Evolutionary conservation across 1,284 basidiomycete genomes (phyloP), one percentile per base, ranked within the genome.

Genomic region (Flammula alnicola): DNA sequence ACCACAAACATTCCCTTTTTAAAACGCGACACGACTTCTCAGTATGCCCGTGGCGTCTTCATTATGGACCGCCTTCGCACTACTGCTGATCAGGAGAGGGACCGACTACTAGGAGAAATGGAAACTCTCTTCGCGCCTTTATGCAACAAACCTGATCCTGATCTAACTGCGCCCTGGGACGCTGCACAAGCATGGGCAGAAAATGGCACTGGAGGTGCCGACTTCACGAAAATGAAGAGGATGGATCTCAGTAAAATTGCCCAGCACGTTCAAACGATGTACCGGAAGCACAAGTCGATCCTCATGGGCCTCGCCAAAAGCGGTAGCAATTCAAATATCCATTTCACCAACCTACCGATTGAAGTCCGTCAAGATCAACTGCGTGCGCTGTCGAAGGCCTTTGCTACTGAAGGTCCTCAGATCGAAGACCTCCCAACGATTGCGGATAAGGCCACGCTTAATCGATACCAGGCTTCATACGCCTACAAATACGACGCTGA

Each of bases 381-480:
- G 7, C 63, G 68, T 12, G 33, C 44, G 4, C 36, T 62, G 2
- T 70, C 68, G 4, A 56, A 52, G 40, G 46, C 43, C 3, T 67
- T 68, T 36, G 42, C 50, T 3, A 52, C 59, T 8, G 26, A 49
- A 17, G 51, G 47, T 6, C 67, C 66, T 5, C 29, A 49, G 8
- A 45, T 58, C 3, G 51, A 55, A 5, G 55, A 62, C 6, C 40
- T 56, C 8, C 60, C 58, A 3, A 47, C 57, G 22, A 51, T 63
- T 30, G 44, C 61, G 7, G 51, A 56, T 14, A 54, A 66, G n/a
- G 62, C 56, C 2, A 63, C 67, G n/a, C 47, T 75, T 14, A 57
- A 60, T 9, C 58, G 67, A 3, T 51, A 76, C 30, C 70, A 71
- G 48, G 78, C 79, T 2, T 80, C 78, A 4, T 81, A 75, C 55